A percentile compares a stretch with the other conserved stretches of the same genome.
Conservation (phyloP, 2,329 filamentous ascomycete species). For the Fusarium staphyleae region DNA sequence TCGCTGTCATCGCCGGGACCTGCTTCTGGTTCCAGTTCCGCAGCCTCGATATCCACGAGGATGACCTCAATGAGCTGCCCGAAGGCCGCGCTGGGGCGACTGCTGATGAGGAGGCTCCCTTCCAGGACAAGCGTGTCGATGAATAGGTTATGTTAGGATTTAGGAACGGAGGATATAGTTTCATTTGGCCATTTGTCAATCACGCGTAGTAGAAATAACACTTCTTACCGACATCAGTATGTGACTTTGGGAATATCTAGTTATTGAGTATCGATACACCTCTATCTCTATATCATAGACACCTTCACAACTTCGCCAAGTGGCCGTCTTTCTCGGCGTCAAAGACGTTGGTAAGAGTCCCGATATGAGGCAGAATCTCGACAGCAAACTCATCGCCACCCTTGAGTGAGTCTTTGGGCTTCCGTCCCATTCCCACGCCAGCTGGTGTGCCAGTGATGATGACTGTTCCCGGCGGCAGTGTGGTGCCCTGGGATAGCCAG, state of each 20-base stretch:
- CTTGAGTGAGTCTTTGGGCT: conserved; percentile 70
- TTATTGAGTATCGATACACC: too few species aligned
- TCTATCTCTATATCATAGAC: too few species aligned
- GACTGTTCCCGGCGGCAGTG: conserved; percentile 66
- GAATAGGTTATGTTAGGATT: conserved; percentile 17
- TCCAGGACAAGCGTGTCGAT: conserved; percentile 27
- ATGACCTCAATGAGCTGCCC: conserved; percentile 67
- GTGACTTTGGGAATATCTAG: too few species aligned
- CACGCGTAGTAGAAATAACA: too few species aligned
- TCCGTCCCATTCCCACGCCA: conserved; percentile 74
- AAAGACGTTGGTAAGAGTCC: conserved; percentile 50
- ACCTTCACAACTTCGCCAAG: conserved; percentile 18
- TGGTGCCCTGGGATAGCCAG: conserved; percentile 67
- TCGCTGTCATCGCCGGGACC: conserved; percentile 67
- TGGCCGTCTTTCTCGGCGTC: conserved; percentile 35
- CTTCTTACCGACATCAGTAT: too few species aligned
- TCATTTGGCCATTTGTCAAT: too few species aligned
- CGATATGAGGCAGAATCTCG: conserved; percentile 52
- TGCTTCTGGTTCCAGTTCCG: conserved; percentile 73
- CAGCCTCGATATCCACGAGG: conserved; percentile 69
- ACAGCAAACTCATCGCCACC: conserved; percentile 66
- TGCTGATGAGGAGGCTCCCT: conserved; percentile 32
- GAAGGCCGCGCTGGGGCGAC: conserved; percentile 44
- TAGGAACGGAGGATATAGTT: too few species aligned
- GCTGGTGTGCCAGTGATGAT: conserved; percentile 73